Base-by-base conservation (phyloP, 2,329 filamentous ascomycete genomes). In the Alternaria consortialis region DNA sequence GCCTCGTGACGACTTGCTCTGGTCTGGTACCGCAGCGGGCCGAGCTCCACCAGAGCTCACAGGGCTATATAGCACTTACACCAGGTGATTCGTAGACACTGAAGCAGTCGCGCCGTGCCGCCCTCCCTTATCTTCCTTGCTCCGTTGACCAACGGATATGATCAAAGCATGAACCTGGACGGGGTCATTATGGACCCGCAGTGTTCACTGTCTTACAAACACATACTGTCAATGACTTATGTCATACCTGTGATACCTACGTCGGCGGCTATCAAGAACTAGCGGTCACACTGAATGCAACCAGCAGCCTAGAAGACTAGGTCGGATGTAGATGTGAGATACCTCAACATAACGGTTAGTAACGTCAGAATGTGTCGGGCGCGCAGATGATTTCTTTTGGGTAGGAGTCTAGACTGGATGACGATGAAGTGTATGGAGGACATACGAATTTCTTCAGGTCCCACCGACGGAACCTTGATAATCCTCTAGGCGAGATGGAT, bases 61-160 rank as follows among this genome's bases (percentile, higher is more conserved):
- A 64, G 48, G 54, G 47, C 48, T 56, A 53, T 44, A 50, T 60
- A 50, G 47, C 51, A 51, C 39, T 46, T 54, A 34, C n/a, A 46
- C 63, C 37, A 44, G 43, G n/a, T 75, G 70, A 73, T 76, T 74
- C 68, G 71, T 57, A 68, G 63, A 54, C 44, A 63, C 47, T 56
- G 48, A 37, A 53, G 61, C 58, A 58, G 46, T 66, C 69, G 74
- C 65, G 67, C 74, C 73, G 74, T 72, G 69, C 73, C 73, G 73
- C 67, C 61, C 65, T 71, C 63, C 64, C 68, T 68, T 67, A 43
- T 50, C 40, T 42, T 32, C 34, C 42, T 47, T 51, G 39, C 34
- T 46, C 47, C 34, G 23, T 47, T 40, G 47, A 57, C 52, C 51
- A 60, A 46, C 53, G 58, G 53, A 27, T 52, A 34, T 25, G 39